Base-by-base conservation (phyloP, 768 basidiomycete species). In the Dictyophora rubrovolvata region DNA sequence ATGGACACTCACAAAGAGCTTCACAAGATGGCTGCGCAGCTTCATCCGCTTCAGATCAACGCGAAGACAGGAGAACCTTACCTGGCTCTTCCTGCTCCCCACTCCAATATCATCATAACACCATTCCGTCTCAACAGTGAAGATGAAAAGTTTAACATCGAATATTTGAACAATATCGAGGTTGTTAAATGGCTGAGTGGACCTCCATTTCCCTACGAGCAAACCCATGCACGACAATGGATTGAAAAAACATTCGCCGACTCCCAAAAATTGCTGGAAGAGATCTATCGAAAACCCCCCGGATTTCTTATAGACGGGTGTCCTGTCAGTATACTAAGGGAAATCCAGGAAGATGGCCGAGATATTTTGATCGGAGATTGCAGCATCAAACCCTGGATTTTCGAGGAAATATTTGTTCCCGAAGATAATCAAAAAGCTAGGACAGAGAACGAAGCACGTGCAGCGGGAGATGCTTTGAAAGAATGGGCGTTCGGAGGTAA, bases 401-500 rank as follows among this genome's bases (percentile, higher is more conserved):
- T 67, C 21, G 54, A 67, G 16, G 75, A 71, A 4, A 62, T 71
- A 1, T 56, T 65, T 34, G 76, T 81, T 62, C 62, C 63, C 46
- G 75, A 74, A 28, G 70, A 73, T 62, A 69, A 69, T 63, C 68
- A 68, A 50, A 64, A 62, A 47, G 68, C 71, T 14, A 68, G 69
- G 34, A 68, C 71, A 50, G 71, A 71, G 62, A 86, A 85, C 63
- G 65, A 69, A 21, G 65, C 59, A 1, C 73, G 73, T 55, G 63
- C 65, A 7, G 55, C 68, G 12, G 84, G 82, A 12, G 80, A 86
- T 63, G 77, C 79, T 11, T 71, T 71, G 33, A 83, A 85, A 56
- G 65, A 80, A 23, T 87, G 83, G 82, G 75, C 73, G 12, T 68
- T 86, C 34, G 86, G 85, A 62, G 76, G 86, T 86, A 67, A 47